Percentiles rank a stretch among this genome's conserved stretches.
Conservation (phyloP, 306 rosid genomes). For the Malus orientalis region DNA sequence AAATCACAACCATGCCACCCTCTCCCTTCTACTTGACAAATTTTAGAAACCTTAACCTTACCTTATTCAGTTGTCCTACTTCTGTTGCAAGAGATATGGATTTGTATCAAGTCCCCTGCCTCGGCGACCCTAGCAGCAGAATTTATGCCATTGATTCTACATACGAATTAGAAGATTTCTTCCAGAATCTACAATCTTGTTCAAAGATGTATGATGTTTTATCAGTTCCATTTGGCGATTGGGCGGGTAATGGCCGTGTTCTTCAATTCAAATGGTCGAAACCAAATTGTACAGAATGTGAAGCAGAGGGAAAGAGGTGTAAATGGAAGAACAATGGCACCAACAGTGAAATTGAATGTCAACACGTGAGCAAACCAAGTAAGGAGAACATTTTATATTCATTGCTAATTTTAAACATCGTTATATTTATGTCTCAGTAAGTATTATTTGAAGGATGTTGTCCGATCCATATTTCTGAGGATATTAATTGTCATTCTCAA, state of each 20-base stretch:
- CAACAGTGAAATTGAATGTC: neutral
- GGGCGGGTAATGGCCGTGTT: fast-evolving
- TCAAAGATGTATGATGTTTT: no score
- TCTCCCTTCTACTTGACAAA: constrained; percentile 2
- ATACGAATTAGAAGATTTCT: fast-evolving
- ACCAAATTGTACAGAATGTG: constrained; percentile 30
- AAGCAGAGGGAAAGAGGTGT: constrained; percentile 20
- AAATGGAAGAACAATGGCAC: constrained; percentile 5
- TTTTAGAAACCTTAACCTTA: no score
- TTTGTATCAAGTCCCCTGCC: no score
- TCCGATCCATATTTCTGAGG: no score
- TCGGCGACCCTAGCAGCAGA: no score
- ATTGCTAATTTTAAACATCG: no score
- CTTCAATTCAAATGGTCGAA: constrained; percentile 19
- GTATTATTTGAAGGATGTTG: neutral
- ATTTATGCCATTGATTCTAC: no score
- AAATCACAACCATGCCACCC: neutral
- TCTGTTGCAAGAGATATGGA: no score
- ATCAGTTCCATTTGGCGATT: neutral
- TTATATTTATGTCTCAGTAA: neutral
- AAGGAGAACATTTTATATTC: neutral
- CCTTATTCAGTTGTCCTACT: no score
- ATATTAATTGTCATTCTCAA: neutral
- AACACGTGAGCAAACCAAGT: neutral
- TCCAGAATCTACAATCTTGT: no score